These are phyloP conservation scores for Euclidium syriacum DNA, from an alignment of 345 rosid genomes.

Conservation along the genomic window DNA sequence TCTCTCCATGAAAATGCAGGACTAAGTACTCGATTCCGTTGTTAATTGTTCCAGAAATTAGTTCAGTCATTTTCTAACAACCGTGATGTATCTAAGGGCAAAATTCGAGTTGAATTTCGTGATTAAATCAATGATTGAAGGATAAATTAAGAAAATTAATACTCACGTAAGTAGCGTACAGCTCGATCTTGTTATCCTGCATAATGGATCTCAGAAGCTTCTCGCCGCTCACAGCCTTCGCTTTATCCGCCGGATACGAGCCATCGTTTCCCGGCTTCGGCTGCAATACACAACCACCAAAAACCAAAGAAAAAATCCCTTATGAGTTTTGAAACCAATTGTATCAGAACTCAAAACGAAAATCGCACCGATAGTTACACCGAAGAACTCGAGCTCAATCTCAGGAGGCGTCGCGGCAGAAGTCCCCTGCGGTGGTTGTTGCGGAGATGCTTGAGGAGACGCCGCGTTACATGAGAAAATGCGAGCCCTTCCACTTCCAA, in stretches of 20 bases:
- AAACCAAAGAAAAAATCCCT: not conserved
- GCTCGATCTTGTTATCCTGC: constrained; percentile 76
- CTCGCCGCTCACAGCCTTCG: constrained; percentile 66
- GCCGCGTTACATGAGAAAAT: constrained; percentile 29
- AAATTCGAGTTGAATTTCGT: not conserved
- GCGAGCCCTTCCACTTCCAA: constrained; percentile 8
- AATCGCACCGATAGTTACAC: constrained; percentile 40
- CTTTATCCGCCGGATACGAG: constrained; percentile 56
- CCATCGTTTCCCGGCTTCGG: constrained; percentile 63
- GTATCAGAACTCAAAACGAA: not conserved
- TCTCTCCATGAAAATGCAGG: not conserved
- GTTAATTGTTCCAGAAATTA: not conserved
- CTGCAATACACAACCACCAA: constrained; percentile 32
- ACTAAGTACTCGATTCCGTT: not conserved
- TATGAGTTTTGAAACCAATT: not conserved
- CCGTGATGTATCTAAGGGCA: not conserved
- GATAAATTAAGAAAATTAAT: not conserved
- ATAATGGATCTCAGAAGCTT: constrained; percentile 74
- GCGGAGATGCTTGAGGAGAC: constrained; percentile 26
- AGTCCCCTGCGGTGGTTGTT: constrained; percentile 9
- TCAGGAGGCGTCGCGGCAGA: constrained; percentile 40
- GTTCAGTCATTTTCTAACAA: not conserved
- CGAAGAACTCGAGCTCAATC: constrained; percentile 74
- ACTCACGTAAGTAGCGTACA: constrained; percentile 82
- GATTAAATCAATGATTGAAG: too few species aligned